Conservation (phyloP, 208 protist species). For the Naegleria fowleri region DNA sequence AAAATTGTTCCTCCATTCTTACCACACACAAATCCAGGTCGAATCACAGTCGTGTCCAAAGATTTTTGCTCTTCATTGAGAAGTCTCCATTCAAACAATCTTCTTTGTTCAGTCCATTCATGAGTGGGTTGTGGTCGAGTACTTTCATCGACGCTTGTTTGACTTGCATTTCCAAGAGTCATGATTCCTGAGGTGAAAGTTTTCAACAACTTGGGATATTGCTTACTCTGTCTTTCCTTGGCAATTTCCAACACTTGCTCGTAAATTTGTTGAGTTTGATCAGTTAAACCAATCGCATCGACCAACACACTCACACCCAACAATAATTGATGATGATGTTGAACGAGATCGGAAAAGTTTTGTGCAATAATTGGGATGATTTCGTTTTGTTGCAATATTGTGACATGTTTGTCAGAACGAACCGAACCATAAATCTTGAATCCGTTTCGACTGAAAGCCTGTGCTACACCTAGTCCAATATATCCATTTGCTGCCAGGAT, state of each 20-base stretch:
- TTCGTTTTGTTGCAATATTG: neutral
- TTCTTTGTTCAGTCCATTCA: neutral
- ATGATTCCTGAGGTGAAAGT: neutral
- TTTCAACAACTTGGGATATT: neutral
- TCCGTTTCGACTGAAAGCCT: neutral
- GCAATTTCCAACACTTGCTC: neutral
- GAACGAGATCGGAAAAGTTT: neutral
- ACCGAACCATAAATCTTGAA: neutral
- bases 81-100: neutral
- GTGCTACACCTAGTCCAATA: neutral
- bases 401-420: neutral
- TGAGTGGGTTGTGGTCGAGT: neutral
- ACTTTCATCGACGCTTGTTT: neutral
- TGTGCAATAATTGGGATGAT: neutral
- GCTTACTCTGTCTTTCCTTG: neutral
- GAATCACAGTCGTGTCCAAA: neutral
- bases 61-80: neutral
- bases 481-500: neutral
- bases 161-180: constrained; percentile 1
- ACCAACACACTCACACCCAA: neutral
- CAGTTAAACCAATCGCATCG: neutral
- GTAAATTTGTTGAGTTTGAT: neutral
- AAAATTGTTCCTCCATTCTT: neutral
- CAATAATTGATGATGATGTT: neutral
- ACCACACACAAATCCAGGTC: constrained; percentile 8